Conservation (phyloP, 208 protist species). For the Leishmania gerbilli region DNA sequence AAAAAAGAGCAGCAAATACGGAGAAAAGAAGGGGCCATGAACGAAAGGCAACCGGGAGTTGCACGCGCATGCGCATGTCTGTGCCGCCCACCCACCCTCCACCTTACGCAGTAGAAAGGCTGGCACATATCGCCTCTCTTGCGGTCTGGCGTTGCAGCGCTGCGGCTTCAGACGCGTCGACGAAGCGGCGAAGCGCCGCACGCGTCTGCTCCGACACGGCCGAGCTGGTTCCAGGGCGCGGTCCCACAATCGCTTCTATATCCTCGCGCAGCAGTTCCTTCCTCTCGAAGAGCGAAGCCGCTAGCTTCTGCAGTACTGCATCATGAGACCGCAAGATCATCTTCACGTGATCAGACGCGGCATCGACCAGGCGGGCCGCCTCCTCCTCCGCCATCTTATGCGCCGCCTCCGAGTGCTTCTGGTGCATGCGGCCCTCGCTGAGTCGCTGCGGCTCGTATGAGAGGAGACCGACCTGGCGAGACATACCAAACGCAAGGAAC, state of each 20-base stretch:
- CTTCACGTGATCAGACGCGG: constrained; percentile 52
- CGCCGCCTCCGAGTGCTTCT: constrained; percentile 61
- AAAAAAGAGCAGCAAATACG: background rate
- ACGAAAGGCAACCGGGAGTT: background rate
- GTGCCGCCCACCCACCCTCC: background rate
- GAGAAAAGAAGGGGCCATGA: background rate
- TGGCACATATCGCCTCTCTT: constrained; percentile 21
- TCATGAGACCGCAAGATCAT: constrained; percentile 50
- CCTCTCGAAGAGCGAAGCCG: constrained; percentile 52
- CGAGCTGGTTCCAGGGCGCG: constrained; percentile 22
- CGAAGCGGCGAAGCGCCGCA: constrained; percentile 54
- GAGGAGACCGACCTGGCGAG: constrained; percentile 64
- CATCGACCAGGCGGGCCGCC: constrained; percentile 58
- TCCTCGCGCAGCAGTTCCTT: constrained; percentile 82
- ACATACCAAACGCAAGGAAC: constrained; percentile 88
- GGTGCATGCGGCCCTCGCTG: constrained; percentile 74
- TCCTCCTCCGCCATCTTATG: constrained; percentile 72
- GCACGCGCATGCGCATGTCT: background rate
- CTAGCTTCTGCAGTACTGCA: constrained; percentile 44
- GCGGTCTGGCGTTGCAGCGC: constrained; percentile 33
- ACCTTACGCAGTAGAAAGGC: constrained; percentile 11
- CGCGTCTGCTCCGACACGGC: constrained; percentile 43
- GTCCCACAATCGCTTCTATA: constrained; percentile 60
- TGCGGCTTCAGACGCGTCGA: constrained; percentile 45
- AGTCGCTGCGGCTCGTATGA: constrained; percentile 79